Percentiles rank a stretch among this genome's conserved stretches.
Evolutionary conservation across 805 yeast species (phyloP).

Genomic region (Saturnispora sanitii): DNA sequence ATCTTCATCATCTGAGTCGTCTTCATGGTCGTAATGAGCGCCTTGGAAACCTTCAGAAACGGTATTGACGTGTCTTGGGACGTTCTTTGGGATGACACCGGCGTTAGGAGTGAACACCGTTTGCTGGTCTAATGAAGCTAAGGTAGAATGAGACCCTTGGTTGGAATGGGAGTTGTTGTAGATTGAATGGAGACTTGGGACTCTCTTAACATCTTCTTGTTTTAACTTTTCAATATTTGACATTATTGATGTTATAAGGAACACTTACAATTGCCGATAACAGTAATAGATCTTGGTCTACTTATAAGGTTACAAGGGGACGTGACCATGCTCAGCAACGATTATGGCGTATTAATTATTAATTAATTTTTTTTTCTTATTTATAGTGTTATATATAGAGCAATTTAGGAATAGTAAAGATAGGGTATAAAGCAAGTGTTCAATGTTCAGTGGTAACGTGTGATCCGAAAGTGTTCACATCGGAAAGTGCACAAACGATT

Average conservation of each 20-base stretch:
- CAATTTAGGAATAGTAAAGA: background rate
- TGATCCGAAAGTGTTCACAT: conserved; percentile 7
- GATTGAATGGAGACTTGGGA: conserved; percentile 7
- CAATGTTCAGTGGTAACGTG: conserved; percentile 1
- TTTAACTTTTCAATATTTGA: conserved; percentile 2
- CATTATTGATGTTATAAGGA: background rate
- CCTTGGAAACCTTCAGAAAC: conserved; percentile 1
- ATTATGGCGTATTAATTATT: too few relatives aligned
- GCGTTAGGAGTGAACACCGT: conserved; percentile 5
- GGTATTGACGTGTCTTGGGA: conserved; percentile 1
- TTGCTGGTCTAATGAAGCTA: conserved; percentile 4
- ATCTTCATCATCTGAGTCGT: conserved; percentile 3
- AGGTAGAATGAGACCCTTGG: conserved; percentile 7
- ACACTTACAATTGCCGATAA: background rate
- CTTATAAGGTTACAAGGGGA: background rate
- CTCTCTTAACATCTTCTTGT: conserved; percentile 3
- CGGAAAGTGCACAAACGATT: conserved; percentile 7
- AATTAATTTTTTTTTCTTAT: too few relatives aligned
- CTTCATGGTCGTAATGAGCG: conserved; percentile 6
- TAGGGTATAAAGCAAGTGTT: background rate
- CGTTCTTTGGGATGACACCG: conserved; percentile 6
- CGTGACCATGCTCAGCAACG: conserved; percentile 2
- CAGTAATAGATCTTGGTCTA: background rate
- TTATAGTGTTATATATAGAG: too few relatives aligned
- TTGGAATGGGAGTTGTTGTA: conserved; percentile 5